Conservation (phyloP, 1,139 yeast genomes). For the Blastobotrys persicus region DNA sequence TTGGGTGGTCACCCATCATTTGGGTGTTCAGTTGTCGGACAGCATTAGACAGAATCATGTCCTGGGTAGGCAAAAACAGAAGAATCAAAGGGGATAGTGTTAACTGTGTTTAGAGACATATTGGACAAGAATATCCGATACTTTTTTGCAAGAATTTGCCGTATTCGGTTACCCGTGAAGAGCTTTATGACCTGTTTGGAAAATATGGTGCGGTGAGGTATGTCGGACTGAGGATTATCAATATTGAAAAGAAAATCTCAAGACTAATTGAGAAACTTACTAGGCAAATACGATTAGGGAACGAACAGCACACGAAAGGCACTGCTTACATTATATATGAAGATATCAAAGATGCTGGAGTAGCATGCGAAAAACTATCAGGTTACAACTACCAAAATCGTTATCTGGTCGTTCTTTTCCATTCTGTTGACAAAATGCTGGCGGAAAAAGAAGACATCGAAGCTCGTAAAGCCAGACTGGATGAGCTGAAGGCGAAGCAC, state of each 20-base stretch:
- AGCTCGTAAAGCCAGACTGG: slow-evolving; percentile 28
- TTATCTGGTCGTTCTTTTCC: slow-evolving; percentile 53
- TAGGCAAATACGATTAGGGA: slow-evolving; percentile 52
- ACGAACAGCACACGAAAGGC: slow-evolving; percentile 46
- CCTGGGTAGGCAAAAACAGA: background rate
- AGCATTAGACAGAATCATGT: background rate
- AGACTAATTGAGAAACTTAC: background rate
- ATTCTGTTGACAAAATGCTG: slow-evolving; percentile 42
- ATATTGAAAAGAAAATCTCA: background rate
- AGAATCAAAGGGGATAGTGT: background rate
- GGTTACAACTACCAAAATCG: slow-evolving; percentile 63
- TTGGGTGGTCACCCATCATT: too few relatives aligned
- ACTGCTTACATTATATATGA: slow-evolving; percentile 59
- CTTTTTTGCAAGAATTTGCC: slow-evolving; percentile 60
- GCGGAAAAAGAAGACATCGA: slow-evolving; percentile 28
- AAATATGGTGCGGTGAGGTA: slow-evolving; percentile 53
- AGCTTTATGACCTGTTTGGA: slow-evolving; percentile 54
- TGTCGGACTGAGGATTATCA: slow-evolving; percentile 19
- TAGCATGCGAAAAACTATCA: slow-evolving; percentile 53
- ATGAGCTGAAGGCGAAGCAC: slow-evolving; percentile 30
- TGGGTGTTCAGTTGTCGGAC: too few relatives aligned
- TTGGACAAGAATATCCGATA: slow-evolving; percentile 30
- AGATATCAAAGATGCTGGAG: slow-evolving; percentile 47
- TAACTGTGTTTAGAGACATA: slow-evolving; percentile 9
- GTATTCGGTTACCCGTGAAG: slow-evolving; percentile 47